These are phyloP conservation scores for Angomonas desouzai DNA, from an alignment of 208 protist species.

Conservation along the genomic window DNA sequence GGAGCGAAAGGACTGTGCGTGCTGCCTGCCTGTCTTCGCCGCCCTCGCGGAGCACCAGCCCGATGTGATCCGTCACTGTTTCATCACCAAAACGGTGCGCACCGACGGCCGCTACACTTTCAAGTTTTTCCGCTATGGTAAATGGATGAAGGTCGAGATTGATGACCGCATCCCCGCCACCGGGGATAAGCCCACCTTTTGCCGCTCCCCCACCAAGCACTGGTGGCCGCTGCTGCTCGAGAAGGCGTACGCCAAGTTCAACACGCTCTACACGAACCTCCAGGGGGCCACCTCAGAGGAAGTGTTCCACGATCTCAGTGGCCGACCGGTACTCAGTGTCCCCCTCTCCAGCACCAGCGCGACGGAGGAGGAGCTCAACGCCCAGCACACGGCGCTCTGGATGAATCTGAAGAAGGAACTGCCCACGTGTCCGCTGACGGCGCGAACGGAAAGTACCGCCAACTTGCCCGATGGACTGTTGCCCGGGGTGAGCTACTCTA, in stretches of 20 bases:
- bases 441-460: not conserved
- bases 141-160: conserved; percentile 63
- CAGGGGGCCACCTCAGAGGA: conserved; percentile 40
- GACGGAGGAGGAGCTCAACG: conserved; percentile 21
- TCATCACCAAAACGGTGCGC: conserved; percentile 47
- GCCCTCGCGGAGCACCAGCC: conserved; percentile 39
- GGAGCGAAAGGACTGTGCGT: conserved; percentile 26
- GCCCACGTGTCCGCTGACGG: conserved; percentile 24
- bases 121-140: conserved; percentile 58
- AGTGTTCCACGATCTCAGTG: conserved; percentile 55
- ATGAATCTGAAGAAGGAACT: conserved; percentile 34
- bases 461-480: not conserved
- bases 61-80: conserved; percentile 52
- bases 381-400: conserved; percentile 45
- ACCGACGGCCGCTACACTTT: conserved; percentile 58
- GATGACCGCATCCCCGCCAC: conserved; percentile 57
- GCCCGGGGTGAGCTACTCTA: not conserved
- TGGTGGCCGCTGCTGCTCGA: conserved; percentile 74
- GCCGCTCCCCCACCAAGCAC: conserved; percentile 44
- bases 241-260: conserved; percentile 84
- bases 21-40: conserved; percentile 38
- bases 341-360: conserved; percentile 15
- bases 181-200: conserved; percentile 40
- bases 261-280: conserved; percentile 52
- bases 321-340: conserved; percentile 35